Evolutionary conservation across 306 rosid genomes (phyloP), one percentile per base, ranked within the genome.

Genomic region (Ormosia emarginata): DNA sequence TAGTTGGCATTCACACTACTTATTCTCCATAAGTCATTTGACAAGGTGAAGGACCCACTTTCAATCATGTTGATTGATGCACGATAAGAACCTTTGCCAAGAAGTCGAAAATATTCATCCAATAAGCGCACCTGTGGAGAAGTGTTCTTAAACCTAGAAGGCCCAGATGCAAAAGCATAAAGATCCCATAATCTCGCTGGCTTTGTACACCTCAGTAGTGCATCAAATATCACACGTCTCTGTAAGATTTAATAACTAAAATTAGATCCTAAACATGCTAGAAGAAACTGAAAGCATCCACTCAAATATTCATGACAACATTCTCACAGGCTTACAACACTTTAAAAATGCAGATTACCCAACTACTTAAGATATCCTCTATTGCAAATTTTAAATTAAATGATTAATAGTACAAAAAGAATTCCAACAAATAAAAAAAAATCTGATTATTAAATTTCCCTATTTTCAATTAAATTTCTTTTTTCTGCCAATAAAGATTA

Each of bases 61-160:
- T 90, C 98, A 82, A 93, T 83, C 92, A 87, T 92, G 73, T 73
- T 74, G 76, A 84, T 66, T 8, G 98, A 90, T 43, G 94, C 92
- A 77, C 6, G 81, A 67, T 59, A 59, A 74, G 82, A 85, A 81
- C 80, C 82, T 66, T 84, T 88, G 70, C 98, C 94, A 90, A 95
- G 97, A 81, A 95, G 99, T 81, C 99, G 98, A 79, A 89, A 88
- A 84, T 95, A 95, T 85, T 95, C 99, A 73, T 89, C 89, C 67
- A 95, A 82, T 83, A 95, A 85, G 77, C 99, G 97, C 81, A 90
- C 89, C 82, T 89, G 84, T 61, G 99, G 97, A 80, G 84, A 81
- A 77, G 89, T 86, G 87, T 87, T 92, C 70, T 37, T 71, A 71
- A 88, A 93, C 78, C 86, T 89, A 79, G 98, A 93, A 82, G 97